Evolutionary conservation across 2,329 filamentous ascomycete genomes (phyloP).

Genomic region (Arthroderma uncinatum): DNA sequence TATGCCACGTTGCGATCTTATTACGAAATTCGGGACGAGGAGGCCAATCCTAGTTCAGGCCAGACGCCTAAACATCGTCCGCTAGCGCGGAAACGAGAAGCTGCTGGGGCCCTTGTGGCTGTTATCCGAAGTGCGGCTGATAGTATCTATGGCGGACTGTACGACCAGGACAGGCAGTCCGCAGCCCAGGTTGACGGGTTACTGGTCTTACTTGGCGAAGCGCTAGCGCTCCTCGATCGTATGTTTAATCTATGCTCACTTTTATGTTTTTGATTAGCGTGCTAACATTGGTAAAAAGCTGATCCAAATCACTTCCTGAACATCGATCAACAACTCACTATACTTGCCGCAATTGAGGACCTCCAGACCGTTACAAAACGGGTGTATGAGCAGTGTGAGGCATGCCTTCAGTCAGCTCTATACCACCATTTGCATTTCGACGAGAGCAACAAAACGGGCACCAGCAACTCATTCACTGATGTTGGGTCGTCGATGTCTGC

Average conservation of each 20-base stretch:
- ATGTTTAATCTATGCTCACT: slow-evolving; percentile 16
- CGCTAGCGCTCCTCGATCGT: slow-evolving; percentile 62
- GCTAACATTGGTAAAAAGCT: slow-evolving; percentile 18
- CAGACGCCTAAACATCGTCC: slow-evolving; percentile 39
- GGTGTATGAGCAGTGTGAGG: slow-evolving; percentile 63
- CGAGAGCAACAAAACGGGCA: slow-evolving; percentile 29
- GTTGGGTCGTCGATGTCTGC: slow-evolving; percentile 14
- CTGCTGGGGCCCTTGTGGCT: slow-evolving; percentile 64
- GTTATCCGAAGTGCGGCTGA: slow-evolving; percentile 78
- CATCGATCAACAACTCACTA: slow-evolving; percentile 59
- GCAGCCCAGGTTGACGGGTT: slow-evolving; percentile 84
- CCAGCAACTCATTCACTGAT: slow-evolving; percentile 9
- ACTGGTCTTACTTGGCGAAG: slow-evolving; percentile 71
- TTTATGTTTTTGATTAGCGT: neutral
- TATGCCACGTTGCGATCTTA: slow-evolving; percentile 86
- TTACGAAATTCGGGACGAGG: slow-evolving; percentile 74
- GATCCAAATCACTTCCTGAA: slow-evolving; percentile 51
- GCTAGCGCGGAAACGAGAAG: slow-evolving; percentile 53
- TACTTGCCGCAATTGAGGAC: slow-evolving; percentile 70
- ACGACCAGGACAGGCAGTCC: slow-evolving; percentile 66
- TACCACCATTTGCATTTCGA: slow-evolving; percentile 52
- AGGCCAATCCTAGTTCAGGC: slow-evolving; percentile 31
- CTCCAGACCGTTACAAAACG: slow-evolving; percentile 62
- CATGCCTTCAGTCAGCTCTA: slow-evolving; percentile 66
- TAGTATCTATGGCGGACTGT: slow-evolving; percentile 81